phyloP scores from a whole-genome alignment of 139 green algal species.

The Trebouxia sp. region DNA sequence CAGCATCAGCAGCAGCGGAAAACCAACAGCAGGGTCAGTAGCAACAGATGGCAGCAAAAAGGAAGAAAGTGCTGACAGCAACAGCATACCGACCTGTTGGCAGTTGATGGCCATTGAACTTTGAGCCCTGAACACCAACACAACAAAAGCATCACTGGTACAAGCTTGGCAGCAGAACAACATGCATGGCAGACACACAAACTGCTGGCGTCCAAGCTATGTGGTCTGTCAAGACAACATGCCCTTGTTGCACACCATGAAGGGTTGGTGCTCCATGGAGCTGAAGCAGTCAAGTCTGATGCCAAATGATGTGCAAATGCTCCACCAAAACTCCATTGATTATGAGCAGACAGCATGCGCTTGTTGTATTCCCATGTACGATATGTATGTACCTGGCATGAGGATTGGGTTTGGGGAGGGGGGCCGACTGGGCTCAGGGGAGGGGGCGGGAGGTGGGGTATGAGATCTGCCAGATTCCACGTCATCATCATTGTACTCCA shows the following conservation, averaged over 20 bases:
- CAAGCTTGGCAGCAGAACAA: not conserved
- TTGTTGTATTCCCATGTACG: too few species aligned
- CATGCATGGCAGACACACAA: too few species aligned
- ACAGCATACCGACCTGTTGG: not conserved
- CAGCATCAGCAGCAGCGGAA: too few species aligned
- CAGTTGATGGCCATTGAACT: not conserved
- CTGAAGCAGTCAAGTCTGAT: too few species aligned
- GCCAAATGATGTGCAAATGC: too few species aligned
- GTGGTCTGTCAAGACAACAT: not conserved
- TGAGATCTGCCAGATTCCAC: not conserved
- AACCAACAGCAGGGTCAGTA: not conserved
- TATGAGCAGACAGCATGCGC: too few species aligned
- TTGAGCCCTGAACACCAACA: slow-evolving; percentile 9
- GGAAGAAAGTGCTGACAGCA: not conserved
- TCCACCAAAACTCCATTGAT: too few species aligned
- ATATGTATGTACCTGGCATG: not conserved
- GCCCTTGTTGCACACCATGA: not conserved
- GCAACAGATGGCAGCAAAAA: not conserved
- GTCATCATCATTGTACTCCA: not conserved
- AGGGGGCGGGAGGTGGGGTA: not conserved
- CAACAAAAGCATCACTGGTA: not conserved
- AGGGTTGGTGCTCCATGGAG: too few species aligned
- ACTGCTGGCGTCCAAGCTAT: not conserved
- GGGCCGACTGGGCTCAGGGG: not conserved
- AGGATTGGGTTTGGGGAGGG: not conserved